phyloP scores from a whole-genome alignment of 352 stramenopile genomes.

The Globisporangium abappressorium region DNA sequence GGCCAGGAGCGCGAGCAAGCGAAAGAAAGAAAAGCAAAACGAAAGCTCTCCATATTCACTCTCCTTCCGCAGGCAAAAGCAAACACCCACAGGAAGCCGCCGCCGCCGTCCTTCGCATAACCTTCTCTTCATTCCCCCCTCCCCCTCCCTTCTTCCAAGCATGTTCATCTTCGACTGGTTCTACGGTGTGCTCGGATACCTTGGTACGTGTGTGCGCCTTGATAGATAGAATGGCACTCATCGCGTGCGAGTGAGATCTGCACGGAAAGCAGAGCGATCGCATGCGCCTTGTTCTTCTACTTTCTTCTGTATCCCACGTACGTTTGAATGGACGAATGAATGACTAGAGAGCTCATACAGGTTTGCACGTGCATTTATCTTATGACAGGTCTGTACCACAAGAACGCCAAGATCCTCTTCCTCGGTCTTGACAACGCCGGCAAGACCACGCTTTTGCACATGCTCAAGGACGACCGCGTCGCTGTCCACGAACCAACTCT shows the following conservation, averaged over 20 bases:
- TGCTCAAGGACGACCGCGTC: slow-evolving; percentile 99
- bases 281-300: background rate
- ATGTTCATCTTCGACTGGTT: slow-evolving; percentile 98
- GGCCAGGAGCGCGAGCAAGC: slow-evolving; percentile 16
- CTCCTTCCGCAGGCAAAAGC: background rate
- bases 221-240: too few species aligned
- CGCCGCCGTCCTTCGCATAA: background rate
- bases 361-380: background rate
- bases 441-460: slow-evolving; percentile 99
- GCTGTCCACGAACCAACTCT: slow-evolving; percentile 95
- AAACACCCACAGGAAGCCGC: background rate
- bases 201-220: slow-evolving; percentile 66
- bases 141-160: background rate
- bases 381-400: slow-evolving; percentile 97
- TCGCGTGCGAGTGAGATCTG: background rate
- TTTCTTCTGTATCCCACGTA: background rate
- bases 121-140: slow-evolving; percentile 2
- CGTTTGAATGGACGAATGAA: background rate
- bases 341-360: background rate
- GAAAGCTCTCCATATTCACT: slow-evolving; percentile 8
- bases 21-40: slow-evolving; percentile 15
- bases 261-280: background rate
- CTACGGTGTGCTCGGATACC: slow-evolving; percentile 91
- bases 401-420: slow-evolving; percentile 99
- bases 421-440: slow-evolving; percentile 99